Base-by-base conservation (phyloP, 345 rosid genomes). In the Syzygium aromaticum region DNA sequence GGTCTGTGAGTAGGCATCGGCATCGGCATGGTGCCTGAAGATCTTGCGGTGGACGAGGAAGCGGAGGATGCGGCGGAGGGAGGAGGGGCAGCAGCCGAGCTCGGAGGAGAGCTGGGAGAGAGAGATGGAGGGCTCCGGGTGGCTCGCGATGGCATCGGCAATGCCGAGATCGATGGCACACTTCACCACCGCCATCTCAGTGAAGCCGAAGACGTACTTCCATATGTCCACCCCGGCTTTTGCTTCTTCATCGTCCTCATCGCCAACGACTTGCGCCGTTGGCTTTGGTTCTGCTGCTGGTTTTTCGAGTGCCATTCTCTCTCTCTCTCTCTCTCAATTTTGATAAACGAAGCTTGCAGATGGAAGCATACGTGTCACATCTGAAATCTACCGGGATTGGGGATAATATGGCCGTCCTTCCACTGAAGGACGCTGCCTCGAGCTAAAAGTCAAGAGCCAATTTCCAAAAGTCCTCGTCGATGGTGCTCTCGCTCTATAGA, bases 111-210 rank as follows among this genome's bases (percentile, higher is more conserved):
- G 94, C 19, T 93, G 91, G 3, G 91, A 84, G 17, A 96, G 91
- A 3, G 97, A 22, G 53, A 46, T 88, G 40, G 94, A 78, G 54
- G 95, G 94, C 7, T 88, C 86, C 13, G 89, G 89, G 33, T 91
- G 93, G 89, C 91, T 89, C 85, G 92, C 93, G 8, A 96, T 87
- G 61, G 92, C 94, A 17, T 96, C 98, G 8, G 97, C 92, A 82
- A 96, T 92, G 54, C 94, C 94, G 11, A 96, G 96, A 85, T 97
- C 96, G 51, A 95, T 92, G 85, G 96, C 98, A 88, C 99, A 96
- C 88, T 94, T 97, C 33, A 93, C 94, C 23, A 89, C 96, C 52
- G 96, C 97, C 63, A 90, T 89, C 12, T 94, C 92, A 10, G 89
- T 84, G 86, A 91, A 93, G 8, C 98, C 98, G 8, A 95, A 90